Conservation (phyloP, 441 rosid species). For the Hypseocharis bilobata region DNA sequence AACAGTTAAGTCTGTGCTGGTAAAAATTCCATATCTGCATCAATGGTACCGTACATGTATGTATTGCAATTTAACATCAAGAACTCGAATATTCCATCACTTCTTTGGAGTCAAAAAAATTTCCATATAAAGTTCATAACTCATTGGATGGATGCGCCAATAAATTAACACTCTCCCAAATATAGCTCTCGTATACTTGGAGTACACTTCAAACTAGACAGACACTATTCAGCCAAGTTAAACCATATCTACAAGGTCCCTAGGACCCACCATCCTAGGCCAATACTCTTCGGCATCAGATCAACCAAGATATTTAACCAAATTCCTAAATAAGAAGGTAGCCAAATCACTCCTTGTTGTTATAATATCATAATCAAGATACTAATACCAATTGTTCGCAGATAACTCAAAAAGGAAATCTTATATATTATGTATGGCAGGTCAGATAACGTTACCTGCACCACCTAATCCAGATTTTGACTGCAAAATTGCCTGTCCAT, state of each 20-base stretch:
- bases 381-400: background rate
- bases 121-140: no score
- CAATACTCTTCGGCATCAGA: background rate
- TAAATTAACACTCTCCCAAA: no score
- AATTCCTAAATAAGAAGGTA: background rate
- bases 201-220: no score
- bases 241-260: background rate
- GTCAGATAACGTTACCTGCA: constrained; percentile 31
- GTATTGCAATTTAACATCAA: no score
- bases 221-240: no score
- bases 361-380: background rate
- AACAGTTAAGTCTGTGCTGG: no score
- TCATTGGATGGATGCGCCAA: no score
- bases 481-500: constrained; percentile 50
- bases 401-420: background rate
- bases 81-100: no score
- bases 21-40: no score
- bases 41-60: no score
- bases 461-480: constrained; percentile 47
- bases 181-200: no score
- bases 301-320: background rate
- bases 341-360: background rate
- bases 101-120: no score
- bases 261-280: background rate
- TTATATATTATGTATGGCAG: background rate